Evolutionary conservation across 2,329 filamentous ascomycete genomes (phyloP).

Genomic region (Aspergillus sergii): DNA sequence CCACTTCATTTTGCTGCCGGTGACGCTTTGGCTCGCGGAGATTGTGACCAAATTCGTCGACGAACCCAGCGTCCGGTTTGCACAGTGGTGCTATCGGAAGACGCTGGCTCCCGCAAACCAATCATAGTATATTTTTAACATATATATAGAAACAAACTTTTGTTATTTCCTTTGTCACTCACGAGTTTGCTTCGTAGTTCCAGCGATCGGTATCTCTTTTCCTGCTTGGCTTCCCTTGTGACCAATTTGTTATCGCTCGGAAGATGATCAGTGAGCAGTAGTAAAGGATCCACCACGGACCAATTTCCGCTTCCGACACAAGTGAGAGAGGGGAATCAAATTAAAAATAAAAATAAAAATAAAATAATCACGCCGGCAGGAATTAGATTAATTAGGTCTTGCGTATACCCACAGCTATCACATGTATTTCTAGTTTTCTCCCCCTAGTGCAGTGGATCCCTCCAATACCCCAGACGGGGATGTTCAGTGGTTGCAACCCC

Average conservation of each 20-base stretch:
- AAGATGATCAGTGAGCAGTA: background rate
- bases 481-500: background rate
- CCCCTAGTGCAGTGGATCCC: background rate
- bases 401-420: background rate
- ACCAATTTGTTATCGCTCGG: background rate
- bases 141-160: background rate
- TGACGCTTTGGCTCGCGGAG: slow-evolving; percentile 63
- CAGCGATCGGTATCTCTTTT: background rate
- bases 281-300: background rate
- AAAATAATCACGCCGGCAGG: background rate
- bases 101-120: slow-evolving; percentile 25
- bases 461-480: background rate
- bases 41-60: slow-evolving; percentile 60
- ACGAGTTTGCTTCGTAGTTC: background rate
- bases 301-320: background rate
- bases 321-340: background rate
- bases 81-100: slow-evolving; percentile 59
- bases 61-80: slow-evolving; percentile 61
- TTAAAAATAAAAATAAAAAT: background rate
- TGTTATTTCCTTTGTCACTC: background rate
- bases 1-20: slow-evolving; percentile 62
- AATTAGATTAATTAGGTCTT: background rate
- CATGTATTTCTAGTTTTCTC: background rate
- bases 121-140: background rate
- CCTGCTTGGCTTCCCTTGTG: background rate